A percentile compares a stretch with the other conserved stretches of the same genome.
phyloP scores from a whole-genome alignment of 768 basidiomycete species.

The Rhodosporidiobolus odoratus region DNA sequence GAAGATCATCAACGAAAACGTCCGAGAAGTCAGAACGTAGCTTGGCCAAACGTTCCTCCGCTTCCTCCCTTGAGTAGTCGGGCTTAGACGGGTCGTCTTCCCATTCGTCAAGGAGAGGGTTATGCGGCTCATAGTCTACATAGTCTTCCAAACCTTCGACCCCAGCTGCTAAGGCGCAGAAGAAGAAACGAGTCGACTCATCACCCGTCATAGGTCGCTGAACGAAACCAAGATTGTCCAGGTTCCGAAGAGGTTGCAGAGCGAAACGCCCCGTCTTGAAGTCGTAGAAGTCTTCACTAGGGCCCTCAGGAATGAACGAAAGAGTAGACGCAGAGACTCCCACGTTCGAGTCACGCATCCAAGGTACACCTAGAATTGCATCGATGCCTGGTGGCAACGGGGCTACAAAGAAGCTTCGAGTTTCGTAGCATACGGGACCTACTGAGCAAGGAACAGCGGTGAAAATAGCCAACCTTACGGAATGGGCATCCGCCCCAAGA shows the following conservation, averaged over 20 bases:
- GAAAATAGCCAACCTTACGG: neutral
- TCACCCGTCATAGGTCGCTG: neutral
- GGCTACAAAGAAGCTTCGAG: conserved; percentile 4
- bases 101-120: conserved; percentile 6
- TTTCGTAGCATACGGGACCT: neutral
- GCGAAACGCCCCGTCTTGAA: neutral
- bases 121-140: conserved; percentile 13
- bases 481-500: neutral
- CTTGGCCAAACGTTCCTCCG: neutral
- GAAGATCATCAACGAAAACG: too few relatives aligned
- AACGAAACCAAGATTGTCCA: conserved; percentile 6
- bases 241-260: neutral
- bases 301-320: neutral
- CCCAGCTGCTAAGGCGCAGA: neutral
- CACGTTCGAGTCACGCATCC: neutral
- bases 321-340: neutral
- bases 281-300: neutral
- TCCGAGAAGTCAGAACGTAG: too few relatives aligned
- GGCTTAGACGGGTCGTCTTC: neutral
- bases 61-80: neutral
- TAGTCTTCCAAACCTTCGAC: neutral
- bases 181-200: neutral
- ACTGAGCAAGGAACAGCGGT: neutral
- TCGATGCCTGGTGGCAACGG: conserved; percentile 5
- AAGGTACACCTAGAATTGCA: conserved; percentile 14